A percentile compares a stretch with the other conserved stretches of the same genome.
Conservation (phyloP, 2,329 filamentous ascomycete genomes). For the Dactylellina parvicollis region DNA sequence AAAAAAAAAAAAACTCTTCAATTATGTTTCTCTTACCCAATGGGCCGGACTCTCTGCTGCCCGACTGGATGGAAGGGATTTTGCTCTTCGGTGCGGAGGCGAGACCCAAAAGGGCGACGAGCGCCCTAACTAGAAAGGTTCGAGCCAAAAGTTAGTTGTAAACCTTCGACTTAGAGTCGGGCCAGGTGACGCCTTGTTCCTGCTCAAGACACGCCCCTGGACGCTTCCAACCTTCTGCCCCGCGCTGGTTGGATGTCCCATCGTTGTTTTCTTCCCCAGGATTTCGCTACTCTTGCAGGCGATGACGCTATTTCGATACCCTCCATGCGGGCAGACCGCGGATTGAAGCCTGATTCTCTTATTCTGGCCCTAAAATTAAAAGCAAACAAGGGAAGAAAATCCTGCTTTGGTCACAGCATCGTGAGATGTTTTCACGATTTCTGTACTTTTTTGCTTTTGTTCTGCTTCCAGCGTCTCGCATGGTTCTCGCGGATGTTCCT, state of each 20-base stretch:
- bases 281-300: conserved; percentile 47
- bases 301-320: conserved; percentile 52
- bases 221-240: conserved; percentile 31
- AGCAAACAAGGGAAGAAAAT: conserved; percentile 25
- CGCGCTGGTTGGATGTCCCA: conserved; percentile 15
- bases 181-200: conserved; percentile 46
- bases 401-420: conserved; percentile 13
- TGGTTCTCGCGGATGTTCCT: conserved; percentile 43
- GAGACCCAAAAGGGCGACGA: neutral
- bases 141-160: too few species aligned
- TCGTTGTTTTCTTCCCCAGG: conserved; percentile 44
- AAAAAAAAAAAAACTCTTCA: conserved; percentile 11
- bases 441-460: conserved; percentile 19
- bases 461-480: conserved; percentile 32
- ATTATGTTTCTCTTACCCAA: conserved; percentile 30
- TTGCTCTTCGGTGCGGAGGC: conserved; percentile 34
- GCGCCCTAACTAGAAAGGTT: neutral
- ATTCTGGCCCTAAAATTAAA: conserved; percentile 43
- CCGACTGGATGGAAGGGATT: conserved; percentile 9
- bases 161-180: neutral
- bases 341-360: conserved; percentile 51
- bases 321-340: conserved; percentile 36
- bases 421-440: too few species aligned
- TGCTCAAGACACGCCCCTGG: conserved; percentile 28
- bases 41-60: neutral